Evolutionary conservation across 2,329 filamentous ascomycete species (phyloP).

Genomic region (Fusarium zealandicum): DNA sequence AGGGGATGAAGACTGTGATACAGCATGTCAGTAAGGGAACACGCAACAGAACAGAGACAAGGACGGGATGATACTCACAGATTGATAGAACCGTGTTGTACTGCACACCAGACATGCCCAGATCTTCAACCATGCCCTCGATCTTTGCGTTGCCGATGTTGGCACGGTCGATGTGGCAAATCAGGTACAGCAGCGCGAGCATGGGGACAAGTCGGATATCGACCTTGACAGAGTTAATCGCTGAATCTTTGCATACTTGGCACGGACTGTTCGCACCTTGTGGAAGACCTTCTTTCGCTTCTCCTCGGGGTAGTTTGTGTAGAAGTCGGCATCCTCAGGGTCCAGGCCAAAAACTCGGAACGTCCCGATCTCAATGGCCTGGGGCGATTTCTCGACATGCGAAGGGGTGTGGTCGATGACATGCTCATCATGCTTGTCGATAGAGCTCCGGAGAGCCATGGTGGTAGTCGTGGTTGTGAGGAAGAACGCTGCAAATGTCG

Average conservation of each 20-base stretch:
- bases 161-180: conserved; percentile 63
- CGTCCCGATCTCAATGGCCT: conserved; percentile 32
- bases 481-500: background rate
- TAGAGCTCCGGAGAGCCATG: conserved; percentile 32
- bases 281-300: conserved; percentile 35
- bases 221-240: conserved; percentile 35
- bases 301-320: conserved; percentile 31
- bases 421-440: conserved; percentile 36
- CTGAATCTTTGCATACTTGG: background rate
- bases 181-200: conserved; percentile 64
- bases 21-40: background rate
- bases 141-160: conserved; percentile 63
- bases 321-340: conserved; percentile 37
- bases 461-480: background rate
- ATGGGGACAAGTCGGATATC: conserved; percentile 48
- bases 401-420: conserved; percentile 20
- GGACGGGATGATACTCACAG: conserved; percentile 68
- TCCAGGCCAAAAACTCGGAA: conserved; percentile 35
- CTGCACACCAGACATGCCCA: conserved; percentile 60
- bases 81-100: conserved; percentile 65
- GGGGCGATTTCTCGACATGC: conserved; percentile 23
- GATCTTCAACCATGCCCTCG: conserved; percentile 46
- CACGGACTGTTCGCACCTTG: conserved; percentile 11
- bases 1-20: conserved; percentile 32
- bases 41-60: no score